These are phyloP conservation scores for Pachyrhizus erosus DNA, from an alignment of 306 rosid species.

Conservation along the genomic window DNA sequence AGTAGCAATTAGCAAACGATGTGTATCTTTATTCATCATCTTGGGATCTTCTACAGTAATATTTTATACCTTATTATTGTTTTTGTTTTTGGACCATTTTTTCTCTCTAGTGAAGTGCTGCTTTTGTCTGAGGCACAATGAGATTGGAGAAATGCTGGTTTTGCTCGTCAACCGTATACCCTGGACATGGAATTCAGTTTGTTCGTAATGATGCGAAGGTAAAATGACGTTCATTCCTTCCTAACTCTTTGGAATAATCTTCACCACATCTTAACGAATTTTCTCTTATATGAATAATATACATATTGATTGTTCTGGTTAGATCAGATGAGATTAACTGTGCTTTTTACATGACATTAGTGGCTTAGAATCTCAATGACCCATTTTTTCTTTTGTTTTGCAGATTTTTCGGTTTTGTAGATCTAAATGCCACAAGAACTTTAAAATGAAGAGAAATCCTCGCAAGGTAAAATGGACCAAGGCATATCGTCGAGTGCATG, in stretches of 20 bases:
- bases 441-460: conserved; percentile 97
- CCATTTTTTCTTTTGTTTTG: not conserved
- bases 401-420: conserved; percentile 91
- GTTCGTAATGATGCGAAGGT: conserved; percentile 96
- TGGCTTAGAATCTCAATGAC: conserved; percentile 14
- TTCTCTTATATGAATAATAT: not conserved
- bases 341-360: not conserved
- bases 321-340: not conserved
- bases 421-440: conserved; percentile 95
- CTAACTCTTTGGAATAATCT: conserved; percentile 2
- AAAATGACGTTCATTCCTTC: not conserved
- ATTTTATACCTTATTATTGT: not conserved
- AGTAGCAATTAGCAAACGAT: too few relatives aligned
- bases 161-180: conserved; percentile 87
- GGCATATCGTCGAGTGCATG: conserved; percentile 78
- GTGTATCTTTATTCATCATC: not conserved
- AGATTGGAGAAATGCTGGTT: conserved; percentile 97
- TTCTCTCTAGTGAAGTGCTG: not conserved
- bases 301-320: not conserved
- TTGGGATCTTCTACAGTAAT: not conserved
- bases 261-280: not conserved
- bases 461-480: conserved; percentile 94
- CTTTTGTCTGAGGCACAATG: conserved; percentile 53
- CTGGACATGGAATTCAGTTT: conserved; percentile 94
- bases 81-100: conserved; percentile 9